Percentiles rank a stretch among this genome's conserved stretches.
phyloP scores from a whole-genome alignment of 305 asterid species.

The Nicotiana rustica region DNA sequence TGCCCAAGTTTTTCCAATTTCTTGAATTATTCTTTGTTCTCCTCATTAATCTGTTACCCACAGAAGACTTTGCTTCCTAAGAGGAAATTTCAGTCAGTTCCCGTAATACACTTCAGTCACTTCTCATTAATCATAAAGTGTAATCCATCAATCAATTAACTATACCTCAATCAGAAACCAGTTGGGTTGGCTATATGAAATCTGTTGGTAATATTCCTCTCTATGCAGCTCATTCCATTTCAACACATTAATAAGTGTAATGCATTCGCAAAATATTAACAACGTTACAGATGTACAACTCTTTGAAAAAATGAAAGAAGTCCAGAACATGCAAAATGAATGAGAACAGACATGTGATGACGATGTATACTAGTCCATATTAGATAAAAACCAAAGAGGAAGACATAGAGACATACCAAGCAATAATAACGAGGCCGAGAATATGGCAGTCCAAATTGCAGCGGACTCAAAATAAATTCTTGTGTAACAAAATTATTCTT shows the following conservation, averaged over 20 bases:
- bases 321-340: background rate
- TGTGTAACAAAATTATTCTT: slow-evolving; percentile 77
- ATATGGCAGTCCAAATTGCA: slow-evolving; percentile 93
- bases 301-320: background rate
- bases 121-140: background rate
- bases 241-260: background rate
- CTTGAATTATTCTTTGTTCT: slow-evolving; percentile 1
- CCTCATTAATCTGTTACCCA: background rate
- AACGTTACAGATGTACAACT: background rate
- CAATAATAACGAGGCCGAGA: slow-evolving; percentile 96
- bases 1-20: slow-evolving; percentile 18
- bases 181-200: background rate
- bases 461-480: slow-evolving; percentile 89
- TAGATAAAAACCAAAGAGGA: slow-evolving; percentile 17
- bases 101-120: slow-evolving; percentile 28
- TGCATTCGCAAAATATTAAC: background rate
- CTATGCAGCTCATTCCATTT: slow-evolving; percentile 10
- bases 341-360: slow-evolving; percentile 23
- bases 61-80: background rate
- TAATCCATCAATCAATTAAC: slow-evolving; percentile 12
- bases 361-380: background rate
- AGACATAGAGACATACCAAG: slow-evolving; percentile 60
- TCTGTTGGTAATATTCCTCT: background rate
- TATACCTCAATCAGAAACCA: slow-evolving; percentile 5
- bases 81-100: slow-evolving; percentile 1